Evolutionary conservation across 2,329 filamentous ascomycete genomes (phyloP).

Genomic region (Orbilia javanica): DNA sequence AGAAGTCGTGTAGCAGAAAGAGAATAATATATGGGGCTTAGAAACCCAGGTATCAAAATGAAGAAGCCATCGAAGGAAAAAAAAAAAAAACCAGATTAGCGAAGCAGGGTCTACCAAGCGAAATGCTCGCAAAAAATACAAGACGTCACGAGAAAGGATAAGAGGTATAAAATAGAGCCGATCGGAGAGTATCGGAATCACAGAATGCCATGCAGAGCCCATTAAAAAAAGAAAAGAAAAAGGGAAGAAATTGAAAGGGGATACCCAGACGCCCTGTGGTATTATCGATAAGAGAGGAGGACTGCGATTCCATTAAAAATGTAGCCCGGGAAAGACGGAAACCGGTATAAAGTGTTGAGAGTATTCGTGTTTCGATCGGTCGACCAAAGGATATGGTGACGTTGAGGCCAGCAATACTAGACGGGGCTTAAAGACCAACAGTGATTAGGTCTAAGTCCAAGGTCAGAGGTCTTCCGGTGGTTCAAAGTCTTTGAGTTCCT

Average conservation of each 20-base stretch:
- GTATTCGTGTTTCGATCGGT: not conserved
- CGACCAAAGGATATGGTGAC: not conserved
- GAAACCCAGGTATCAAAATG: constrained; percentile 1
- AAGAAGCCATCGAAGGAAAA: constrained; percentile 1
- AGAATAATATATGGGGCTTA: constrained; percentile 11
- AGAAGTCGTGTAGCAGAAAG: not conserved
- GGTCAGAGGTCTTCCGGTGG: constrained; percentile 59
- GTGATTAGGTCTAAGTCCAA: not conserved
- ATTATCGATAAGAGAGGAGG: not conserved
- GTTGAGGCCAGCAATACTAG: not conserved
- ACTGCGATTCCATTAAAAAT: not conserved
- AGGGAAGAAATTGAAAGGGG: not conserved
- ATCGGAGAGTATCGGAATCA: constrained; percentile 1
- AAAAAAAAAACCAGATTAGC: not conserved
- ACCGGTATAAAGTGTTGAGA: not conserved
- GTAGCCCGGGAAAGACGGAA: not conserved
- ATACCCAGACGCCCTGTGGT: not conserved
- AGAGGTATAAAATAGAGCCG: not conserved
- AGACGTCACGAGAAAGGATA: constrained; percentile 32
- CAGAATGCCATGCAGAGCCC: not conserved
- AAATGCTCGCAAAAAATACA: constrained; percentile 57
- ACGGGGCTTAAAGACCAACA: not conserved
- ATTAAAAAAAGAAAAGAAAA: not conserved
- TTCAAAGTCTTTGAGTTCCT: constrained; percentile 61
- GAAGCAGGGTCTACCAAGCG: constrained; percentile 27